Conservation (phyloP, 306 rosid species). For the Psophocarpus tetragonolobus region DNA sequence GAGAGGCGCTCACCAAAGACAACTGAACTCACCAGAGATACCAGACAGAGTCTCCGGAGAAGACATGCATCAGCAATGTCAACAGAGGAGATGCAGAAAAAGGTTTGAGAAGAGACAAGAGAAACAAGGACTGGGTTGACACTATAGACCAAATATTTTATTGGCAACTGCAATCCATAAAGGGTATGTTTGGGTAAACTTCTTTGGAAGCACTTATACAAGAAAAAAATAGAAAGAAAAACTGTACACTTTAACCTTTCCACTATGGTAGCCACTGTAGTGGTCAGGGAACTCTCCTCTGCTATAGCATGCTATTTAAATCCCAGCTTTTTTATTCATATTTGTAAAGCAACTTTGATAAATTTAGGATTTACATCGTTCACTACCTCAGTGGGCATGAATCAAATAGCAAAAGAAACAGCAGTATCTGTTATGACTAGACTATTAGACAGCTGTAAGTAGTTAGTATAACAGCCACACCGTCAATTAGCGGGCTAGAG, state of each 20-base stretch:
- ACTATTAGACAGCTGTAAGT: background rate
- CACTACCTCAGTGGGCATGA: background rate
- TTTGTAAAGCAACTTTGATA: background rate
- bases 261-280: background rate
- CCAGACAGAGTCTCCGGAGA: too few relatives aligned
- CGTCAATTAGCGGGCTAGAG: background rate
- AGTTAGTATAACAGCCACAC: background rate
- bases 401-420: background rate
- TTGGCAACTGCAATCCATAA: background rate
- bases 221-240: too few relatives aligned
- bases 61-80: background rate
- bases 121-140: background rate
- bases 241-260: background rate
- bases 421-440: background rate
- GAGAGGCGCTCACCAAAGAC: background rate
- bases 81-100: background rate
- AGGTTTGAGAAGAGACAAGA: background rate
- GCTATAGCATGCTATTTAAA: background rate
- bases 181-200: too few relatives aligned
- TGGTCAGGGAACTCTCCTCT: background rate
- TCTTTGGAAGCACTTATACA: too few relatives aligned
- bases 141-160: background rate
- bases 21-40: background rate
- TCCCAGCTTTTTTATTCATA: background rate
- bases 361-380: background rate